Base-by-base conservation (phyloP, 257 asterid genomes). In the Nemophila menziesii region DNA sequence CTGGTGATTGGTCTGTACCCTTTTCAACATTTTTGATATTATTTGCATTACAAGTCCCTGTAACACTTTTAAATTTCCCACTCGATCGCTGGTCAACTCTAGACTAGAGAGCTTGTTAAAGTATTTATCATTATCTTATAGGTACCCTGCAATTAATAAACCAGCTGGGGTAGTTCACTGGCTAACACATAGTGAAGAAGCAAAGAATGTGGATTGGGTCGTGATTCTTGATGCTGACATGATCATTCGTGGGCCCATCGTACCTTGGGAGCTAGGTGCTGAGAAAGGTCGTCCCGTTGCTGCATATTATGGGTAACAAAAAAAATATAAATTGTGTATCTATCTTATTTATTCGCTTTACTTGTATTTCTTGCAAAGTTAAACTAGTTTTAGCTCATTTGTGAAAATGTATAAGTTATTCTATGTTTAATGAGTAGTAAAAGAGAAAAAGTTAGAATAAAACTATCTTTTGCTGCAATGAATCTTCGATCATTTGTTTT, bases 241-340 rank as follows among this genome's bases (percentile, higher is more conserved):
- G 99, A 79, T 90, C 26, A 56, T 85, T 29, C 84, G 99, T 51
- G 96, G 99, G 15, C 93, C 96, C 6, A 85, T 90, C 16, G 22
- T 90, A 20, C 99, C 99, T 3, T 90, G 99, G 99, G 96, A 90
- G 74, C 86, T 90, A 57, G 99, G 99, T 27, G 96, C 93, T 14
- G 93, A 81, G 83, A 79, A 72, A 75, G 94, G 99, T 52, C 78
- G 62, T 44, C 86, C 96, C 1, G 92, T 90, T 58, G 86, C 99
- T 56, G 99, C 96, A 16, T 75, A 81, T 73, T 85, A 85, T 29
- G 99, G 99, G 99, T 90, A 81, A 65, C 47, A 16, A 36, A 33
- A 9, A 17, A 18, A n/a, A 39, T 39, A 22, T 33, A 17, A 16
- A 20, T 8, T 51, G 16, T 26, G 13, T 19, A 36, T 22, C 22